Evolutionary conservation across 495 filamentous ascomycete species (phyloP).

Genomic region (Aspergillus panamensis): DNA sequence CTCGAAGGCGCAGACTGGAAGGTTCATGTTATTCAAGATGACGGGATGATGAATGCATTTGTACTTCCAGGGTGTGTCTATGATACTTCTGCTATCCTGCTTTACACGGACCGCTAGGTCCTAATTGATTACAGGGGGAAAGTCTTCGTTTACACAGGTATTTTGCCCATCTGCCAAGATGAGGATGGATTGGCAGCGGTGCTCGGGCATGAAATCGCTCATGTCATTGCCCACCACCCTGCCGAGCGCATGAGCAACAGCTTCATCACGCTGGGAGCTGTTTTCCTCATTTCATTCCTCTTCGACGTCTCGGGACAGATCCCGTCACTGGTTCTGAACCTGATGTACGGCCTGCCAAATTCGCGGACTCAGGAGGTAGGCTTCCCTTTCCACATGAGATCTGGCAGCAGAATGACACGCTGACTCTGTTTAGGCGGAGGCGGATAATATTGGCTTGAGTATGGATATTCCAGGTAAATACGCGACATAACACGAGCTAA

Average conservation of each 20-base stretch:
- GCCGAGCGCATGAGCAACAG: conserved; percentile 69
- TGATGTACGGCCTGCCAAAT: conserved; percentile 66
- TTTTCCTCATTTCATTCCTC: conserved; percentile 48
- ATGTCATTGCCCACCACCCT: conserved; percentile 77
- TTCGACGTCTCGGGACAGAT: conserved; percentile 50
- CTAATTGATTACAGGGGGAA: conserved; percentile 55
- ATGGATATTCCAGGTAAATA: conserved; percentile 31
- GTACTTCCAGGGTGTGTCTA: conserved; percentile 68
- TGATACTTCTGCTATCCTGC: neutral
- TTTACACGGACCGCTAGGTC: conserved; percentile 3
- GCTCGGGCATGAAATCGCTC: conserved; percentile 91
- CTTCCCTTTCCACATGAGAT: neutral
- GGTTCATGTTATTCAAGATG: conserved; percentile 76
- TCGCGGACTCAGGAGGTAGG: conserved; percentile 63
- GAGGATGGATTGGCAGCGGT: conserved; percentile 81
- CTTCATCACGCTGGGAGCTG: conserved; percentile 52
- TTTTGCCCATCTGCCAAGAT: conserved; percentile 65
- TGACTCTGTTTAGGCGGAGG: conserved; percentile 46
- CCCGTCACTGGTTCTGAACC: conserved; percentile 48
- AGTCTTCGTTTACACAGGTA: conserved; percentile 87
- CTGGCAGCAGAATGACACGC: neutral
- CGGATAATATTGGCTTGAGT: conserved; percentile 85
- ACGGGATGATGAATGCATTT: conserved; percentile 69
- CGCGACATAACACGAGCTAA: conserved; percentile 27
- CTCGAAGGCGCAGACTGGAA: conserved; percentile 69